Evolutionary conservation across 352 stramenopile species (phyloP).

Genomic region (Aphanomyces astaci): DNA sequence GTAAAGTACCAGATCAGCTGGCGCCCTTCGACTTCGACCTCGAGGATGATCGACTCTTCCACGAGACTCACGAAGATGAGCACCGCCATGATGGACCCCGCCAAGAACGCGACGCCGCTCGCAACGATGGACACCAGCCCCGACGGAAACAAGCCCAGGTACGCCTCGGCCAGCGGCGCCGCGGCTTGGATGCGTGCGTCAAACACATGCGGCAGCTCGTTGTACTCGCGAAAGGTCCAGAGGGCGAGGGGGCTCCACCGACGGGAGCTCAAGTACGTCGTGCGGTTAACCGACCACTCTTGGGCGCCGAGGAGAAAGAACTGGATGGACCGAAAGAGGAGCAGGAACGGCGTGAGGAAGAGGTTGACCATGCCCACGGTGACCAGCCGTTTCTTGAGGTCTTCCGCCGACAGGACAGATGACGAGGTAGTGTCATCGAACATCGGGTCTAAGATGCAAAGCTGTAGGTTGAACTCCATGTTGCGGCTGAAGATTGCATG

Average conservation of each 20-base stretch:
- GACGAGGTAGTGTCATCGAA: slow-evolving; percentile 86
- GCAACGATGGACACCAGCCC: slow-evolving; percentile 86
- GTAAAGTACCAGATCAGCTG: slow-evolving; percentile 98
- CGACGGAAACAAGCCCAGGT: slow-evolving; percentile 91
- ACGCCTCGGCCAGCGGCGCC: slow-evolving; percentile 88
- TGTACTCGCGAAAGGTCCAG: slow-evolving; percentile 96
- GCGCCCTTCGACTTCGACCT: slow-evolving; percentile 89
- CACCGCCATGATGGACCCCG: slow-evolving; percentile 92
- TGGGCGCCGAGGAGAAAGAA: slow-evolving; percentile 97
- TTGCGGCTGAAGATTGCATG: slow-evolving; percentile 83
- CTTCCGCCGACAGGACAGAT: slow-evolving; percentile 74
- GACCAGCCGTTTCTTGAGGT: slow-evolving; percentile 90
- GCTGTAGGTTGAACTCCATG: slow-evolving; percentile 93
- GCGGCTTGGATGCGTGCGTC: slow-evolving; percentile 89
- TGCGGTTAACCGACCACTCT: slow-evolving; percentile 87
- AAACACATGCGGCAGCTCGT: slow-evolving; percentile 96
- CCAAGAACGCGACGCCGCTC: slow-evolving; percentile 91
- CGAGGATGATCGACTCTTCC: slow-evolving; percentile 92
- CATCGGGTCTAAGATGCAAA: slow-evolving; percentile 96
- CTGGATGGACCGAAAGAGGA: slow-evolving; percentile 95
- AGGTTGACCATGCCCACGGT: slow-evolving; percentile 92
- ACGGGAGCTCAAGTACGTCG: slow-evolving; percentile 92
- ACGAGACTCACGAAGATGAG: slow-evolving; percentile 89
- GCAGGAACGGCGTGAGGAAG: slow-evolving; percentile 93
- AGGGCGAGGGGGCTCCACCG: slow-evolving; percentile 88